Evolutionary conservation across 176 grass and related monocot genomes (phyloP).

Genomic region (Hyparrhenia diplandra): DNA sequence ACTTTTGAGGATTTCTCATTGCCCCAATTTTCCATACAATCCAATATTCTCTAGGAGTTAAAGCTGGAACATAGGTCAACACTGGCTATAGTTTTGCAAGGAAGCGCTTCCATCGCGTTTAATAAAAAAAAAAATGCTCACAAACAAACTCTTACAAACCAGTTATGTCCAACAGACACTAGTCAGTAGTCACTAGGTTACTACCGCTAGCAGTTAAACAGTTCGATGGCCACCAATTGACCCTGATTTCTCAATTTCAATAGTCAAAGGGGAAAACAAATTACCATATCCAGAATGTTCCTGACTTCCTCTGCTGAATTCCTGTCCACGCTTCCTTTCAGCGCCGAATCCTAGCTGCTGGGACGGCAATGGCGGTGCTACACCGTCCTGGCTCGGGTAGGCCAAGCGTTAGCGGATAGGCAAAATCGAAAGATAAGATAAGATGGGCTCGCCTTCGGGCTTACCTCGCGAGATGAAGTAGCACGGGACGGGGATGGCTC

Average conservation of each 20-base stretch:
- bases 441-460: background rate
- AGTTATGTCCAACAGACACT: background rate
- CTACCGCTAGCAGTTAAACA: background rate
- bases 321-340: slow-evolving; percentile 48
- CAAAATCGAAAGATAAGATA: slow-evolving; percentile 5
- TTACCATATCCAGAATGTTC: slow-evolving; percentile 81
- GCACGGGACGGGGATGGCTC: background rate
- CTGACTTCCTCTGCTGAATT: slow-evolving; percentile 60
- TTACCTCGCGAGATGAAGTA: slow-evolving; percentile 41
- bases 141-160: background rate
- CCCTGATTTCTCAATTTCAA: background rate
- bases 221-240: background rate
- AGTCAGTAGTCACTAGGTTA: background rate
- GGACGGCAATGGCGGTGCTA: slow-evolving; percentile 19
- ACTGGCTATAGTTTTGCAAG: background rate
- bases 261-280: background rate
- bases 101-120: background rate
- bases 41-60: background rate
- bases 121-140: background rate
- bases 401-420: background rate
- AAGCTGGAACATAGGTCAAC: slow-evolving; percentile 9
- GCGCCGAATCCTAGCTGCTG: slow-evolving; percentile 25
- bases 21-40: background rate
- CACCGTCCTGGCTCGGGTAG: slow-evolving; percentile 34
- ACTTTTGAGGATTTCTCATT: background rate